These are phyloP conservation scores for Funneliformis mosseae DNA, from an alignment of 192 early-diverging fungal species.

Conservation along the genomic window DNA sequence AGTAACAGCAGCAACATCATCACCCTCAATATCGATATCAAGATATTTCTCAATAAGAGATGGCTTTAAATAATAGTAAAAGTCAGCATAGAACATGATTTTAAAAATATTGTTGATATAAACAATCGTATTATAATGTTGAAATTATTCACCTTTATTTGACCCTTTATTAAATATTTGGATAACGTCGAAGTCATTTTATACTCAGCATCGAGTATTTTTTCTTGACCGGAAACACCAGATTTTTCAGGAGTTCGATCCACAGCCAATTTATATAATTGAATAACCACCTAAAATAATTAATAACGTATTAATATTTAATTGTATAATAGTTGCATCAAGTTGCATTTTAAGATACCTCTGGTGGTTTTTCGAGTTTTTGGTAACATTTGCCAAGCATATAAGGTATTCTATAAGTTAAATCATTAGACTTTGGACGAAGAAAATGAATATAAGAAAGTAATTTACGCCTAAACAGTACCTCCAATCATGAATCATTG, in stretches of 20 bases:
- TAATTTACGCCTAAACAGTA: too few species aligned
- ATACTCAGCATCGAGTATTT: constrained; percentile 62
- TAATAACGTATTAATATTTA: background rate
- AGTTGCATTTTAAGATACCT: too few species aligned
- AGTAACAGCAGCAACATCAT: too few species aligned
- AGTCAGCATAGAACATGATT: background rate
- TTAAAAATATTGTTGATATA: too few species aligned
- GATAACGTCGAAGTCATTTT: constrained; percentile 58
- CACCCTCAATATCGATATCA: constrained; percentile 16
- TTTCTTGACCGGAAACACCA: constrained; percentile 55
- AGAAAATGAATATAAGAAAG: background rate
- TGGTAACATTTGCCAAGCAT: constrained; percentile 59
- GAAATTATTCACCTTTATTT: constrained; percentile 48
- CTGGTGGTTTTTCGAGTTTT: constrained; percentile 46
- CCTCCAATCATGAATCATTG: constrained; percentile 24
- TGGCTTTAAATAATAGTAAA: constrained; percentile 20
- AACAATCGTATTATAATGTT: too few species aligned
- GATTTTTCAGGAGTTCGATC: constrained; percentile 38
- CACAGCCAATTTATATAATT: constrained; percentile 44
- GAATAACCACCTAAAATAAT: constrained; percentile 40
- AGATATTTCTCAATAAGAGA: constrained; percentile 31
- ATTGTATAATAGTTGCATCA: background rate
- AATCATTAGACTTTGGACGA: background rate
- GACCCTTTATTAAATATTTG: constrained; percentile 52
- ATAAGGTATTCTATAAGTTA: constrained; percentile 34